Base-by-base conservation (phyloP, 2,329 filamentous ascomycete genomes). In the Aspergillus ruber region DNA sequence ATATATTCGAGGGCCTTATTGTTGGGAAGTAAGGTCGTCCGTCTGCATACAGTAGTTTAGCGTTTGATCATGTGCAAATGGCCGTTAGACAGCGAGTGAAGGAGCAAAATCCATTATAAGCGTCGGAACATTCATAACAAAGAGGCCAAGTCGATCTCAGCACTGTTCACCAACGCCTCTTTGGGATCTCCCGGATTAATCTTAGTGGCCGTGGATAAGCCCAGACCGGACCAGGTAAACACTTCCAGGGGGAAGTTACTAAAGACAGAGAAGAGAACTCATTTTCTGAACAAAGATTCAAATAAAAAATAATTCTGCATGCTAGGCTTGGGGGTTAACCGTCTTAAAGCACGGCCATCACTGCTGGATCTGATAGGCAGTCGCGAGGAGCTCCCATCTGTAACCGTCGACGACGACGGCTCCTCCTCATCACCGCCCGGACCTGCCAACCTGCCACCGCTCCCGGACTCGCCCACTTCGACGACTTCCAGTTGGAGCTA, bases 271-370 rank as follows among this genome's bases (percentile, higher is more conserved):
- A 15, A 39, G n/a, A 17, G 15, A 39, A 18, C 36, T 6, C 36
- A 39, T 29, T 29, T 29, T 12, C 9, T 29, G 1, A 20, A 20
- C 36, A 39, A 39, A 20, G 9, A 39, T 18, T 15, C 36, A 15
- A 15, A 39, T 39, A 10, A 20, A 18, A 18, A 39, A 17, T 9
- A 12, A 35, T 20, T 35, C 17, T 15, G 15, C 72, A 78, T 79
- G 76, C 73, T 82, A 63, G 79, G 79, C 62, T 65, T 81, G 58
- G 73, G 67, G 51, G 63, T 78, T 62, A 80, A 78, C 64, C 75
- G 74, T 65, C 68, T 84, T 55, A 77, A 73, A 73, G 68, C 74
- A 64, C 78, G 80, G 56, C 78, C 80, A 45, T 85, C 81, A 44
- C 71, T 85, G 54, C 73, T 82, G 63, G 80, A 85, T 60, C 74